Evolutionary conservation across 2,329 filamentous ascomycete genomes (phyloP).

Genomic region (Zasmidium cellare): DNA sequence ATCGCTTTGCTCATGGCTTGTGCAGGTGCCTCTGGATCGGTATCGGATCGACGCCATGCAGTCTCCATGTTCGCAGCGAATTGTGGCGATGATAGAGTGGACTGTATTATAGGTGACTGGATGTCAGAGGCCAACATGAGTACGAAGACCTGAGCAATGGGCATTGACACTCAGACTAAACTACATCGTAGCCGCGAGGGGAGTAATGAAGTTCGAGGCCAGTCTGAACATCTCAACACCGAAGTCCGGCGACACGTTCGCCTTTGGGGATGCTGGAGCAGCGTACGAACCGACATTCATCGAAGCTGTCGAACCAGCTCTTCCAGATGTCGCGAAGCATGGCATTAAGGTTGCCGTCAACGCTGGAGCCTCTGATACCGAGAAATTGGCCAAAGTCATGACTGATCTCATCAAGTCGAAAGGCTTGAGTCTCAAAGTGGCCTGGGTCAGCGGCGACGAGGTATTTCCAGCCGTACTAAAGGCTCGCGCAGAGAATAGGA

Average conservation of each 20-base stretch:
- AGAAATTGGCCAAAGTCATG: slow-evolving; percentile 50
- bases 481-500: slow-evolving; percentile 39
- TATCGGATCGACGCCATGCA: slow-evolving; percentile 40
- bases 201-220: slow-evolving; percentile 52
- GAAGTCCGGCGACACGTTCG: no score
- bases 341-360: slow-evolving; percentile 58
- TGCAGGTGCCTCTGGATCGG: slow-evolving; percentile 37
- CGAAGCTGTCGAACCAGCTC: slow-evolving; percentile 47
- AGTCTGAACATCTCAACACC: no score
- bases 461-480: slow-evolving; percentile 36
- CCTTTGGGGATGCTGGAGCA: slow-evolving; percentile 31
- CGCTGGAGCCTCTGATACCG: slow-evolving; percentile 58
- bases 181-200: slow-evolving; percentile 41
- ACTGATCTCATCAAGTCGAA: slow-evolving; percentile 35
- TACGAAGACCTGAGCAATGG: background rate
- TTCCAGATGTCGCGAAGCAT: slow-evolving; percentile 49
- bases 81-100: slow-evolving; percentile 41
- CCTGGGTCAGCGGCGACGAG: slow-evolving; percentile 50
- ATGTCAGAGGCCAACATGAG: slow-evolving; percentile 39
- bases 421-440: slow-evolving; percentile 47
- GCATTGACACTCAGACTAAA: background rate
- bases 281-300: slow-evolving; percentile 56
- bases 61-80: slow-evolving; percentile 34
- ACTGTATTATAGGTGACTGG: slow-evolving; percentile 58
- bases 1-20: background rate